Evolutionary conservation across 306 rosid genomes (phyloP).

Genomic region (Pueraria montana): DNA sequence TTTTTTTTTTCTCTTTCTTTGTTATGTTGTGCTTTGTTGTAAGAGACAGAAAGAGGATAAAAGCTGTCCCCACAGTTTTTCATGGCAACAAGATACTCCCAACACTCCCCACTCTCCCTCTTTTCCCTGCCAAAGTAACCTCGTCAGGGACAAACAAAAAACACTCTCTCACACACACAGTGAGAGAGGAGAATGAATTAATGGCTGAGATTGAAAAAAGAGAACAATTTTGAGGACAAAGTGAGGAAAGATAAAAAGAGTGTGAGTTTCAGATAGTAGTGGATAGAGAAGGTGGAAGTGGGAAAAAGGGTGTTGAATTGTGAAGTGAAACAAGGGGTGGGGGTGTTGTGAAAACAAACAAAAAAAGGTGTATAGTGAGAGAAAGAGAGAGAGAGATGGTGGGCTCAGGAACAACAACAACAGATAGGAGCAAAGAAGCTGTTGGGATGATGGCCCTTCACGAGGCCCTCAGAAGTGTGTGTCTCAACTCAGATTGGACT

Average conservation of each 20-base stretch:
- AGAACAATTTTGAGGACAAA: neutral
- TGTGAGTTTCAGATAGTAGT: constrained; percentile 19
- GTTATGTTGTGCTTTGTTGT: constrained; percentile 37
- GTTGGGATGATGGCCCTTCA: constrained; percentile 99
- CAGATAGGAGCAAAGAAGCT: constrained; percentile 97
- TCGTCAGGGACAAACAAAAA: constrained; percentile 56
- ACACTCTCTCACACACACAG: neutral
- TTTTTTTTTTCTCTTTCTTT: neutral
- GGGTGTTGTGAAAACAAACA: neutral
- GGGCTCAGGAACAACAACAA: constrained; percentile 86
- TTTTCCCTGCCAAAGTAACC: constrained; percentile 48
- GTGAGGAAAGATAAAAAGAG: constrained; percentile 29
- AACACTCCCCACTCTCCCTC: constrained; percentile 21
- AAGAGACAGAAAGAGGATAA: constrained; percentile 46
- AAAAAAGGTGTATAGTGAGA: constrained; percentile 38
- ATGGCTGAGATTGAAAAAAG: neutral
- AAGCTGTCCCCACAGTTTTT: constrained; percentile 53
- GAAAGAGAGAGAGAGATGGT: constrained; percentile 72
- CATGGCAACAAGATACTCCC: constrained; percentile 38
- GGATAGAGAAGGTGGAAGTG: constrained; percentile 33
- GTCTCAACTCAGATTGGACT: constrained; percentile 88
- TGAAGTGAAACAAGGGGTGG: constrained; percentile 30
- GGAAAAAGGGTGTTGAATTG: constrained; percentile 1
- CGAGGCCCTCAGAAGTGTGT: constrained; percentile 90
- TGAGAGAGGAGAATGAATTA: neutral